Evolutionary conservation across 177 flowering plant genomes (phyloP).

Genomic region (Tripterygium wilfordii): DNA sequence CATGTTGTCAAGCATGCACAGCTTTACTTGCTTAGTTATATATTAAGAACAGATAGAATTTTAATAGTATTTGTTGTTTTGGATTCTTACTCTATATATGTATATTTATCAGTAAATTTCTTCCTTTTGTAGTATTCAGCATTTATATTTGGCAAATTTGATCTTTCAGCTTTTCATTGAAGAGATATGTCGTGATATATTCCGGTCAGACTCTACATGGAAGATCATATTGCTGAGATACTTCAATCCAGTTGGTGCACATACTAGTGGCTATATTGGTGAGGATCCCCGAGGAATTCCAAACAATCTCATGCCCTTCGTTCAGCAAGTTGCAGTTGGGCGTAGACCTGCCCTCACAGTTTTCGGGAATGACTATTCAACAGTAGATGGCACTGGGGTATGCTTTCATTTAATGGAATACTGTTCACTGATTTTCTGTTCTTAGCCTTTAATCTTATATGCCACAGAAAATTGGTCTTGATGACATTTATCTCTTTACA

Average conservation of each 20-base stretch:
- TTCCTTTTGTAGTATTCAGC: no score
- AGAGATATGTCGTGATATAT: conserved; percentile 81
- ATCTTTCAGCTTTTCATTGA: conserved; percentile 78
- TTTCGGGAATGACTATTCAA: conserved; percentile 74
- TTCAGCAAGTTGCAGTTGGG: conserved; percentile 96
- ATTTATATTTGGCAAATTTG: no score
- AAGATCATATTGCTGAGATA: conserved; percentile 81
- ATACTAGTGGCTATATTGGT: conserved; percentile 86
- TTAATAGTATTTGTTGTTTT: no score
- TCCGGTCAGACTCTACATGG: conserved; percentile 69
- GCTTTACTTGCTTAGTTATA: no score
- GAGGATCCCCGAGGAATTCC: conserved; percentile 98
- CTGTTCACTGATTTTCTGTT: no score
- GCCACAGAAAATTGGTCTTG: no score
- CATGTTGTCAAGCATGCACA: no score
- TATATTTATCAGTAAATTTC: no score
- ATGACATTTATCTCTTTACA: conserved; percentile 20
- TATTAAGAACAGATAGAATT: no score
- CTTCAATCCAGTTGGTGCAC: conserved; percentile 97
- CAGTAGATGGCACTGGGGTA: conserved; percentile 97
- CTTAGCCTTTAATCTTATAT: no score
- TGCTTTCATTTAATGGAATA: no score
- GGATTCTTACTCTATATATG: no score
- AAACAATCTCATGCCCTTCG: conserved; percentile 96
- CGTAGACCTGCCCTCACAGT: conserved; percentile 74